Evolutionary conservation across 2,329 filamentous ascomycete genomes (phyloP).

Genomic region (Curvularia eragrostidis): DNA sequence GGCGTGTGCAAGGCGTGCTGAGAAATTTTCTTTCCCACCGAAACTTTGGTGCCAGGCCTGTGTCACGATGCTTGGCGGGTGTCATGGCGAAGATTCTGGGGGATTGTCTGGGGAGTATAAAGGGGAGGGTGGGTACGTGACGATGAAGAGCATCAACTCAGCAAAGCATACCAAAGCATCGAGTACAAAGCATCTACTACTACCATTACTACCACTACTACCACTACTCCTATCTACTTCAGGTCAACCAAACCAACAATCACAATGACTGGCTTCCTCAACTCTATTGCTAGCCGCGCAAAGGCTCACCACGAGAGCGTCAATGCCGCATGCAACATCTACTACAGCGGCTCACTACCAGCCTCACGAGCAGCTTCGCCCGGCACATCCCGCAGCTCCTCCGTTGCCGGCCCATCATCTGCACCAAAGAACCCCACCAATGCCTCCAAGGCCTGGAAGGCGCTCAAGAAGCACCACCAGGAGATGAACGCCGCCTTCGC

Average conservation of each 20-base stretch:
- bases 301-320: constrained; percentile 43
- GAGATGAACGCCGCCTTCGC: constrained; percentile 40
- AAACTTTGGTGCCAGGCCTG: constrained; percentile 5
- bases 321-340: constrained; percentile 36
- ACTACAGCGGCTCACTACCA: constrained; percentile 27
- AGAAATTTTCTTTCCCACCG: constrained; percentile 5
- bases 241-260: constrained; percentile 12
- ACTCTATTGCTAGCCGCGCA: constrained; percentile 33
- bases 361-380: constrained; percentile 16
- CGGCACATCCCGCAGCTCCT: constrained; percentile 28
- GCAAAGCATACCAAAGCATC: constrained; percentile 17
- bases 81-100: constrained; percentile 15
- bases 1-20: constrained; percentile 20
- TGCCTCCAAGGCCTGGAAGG: constrained; percentile 35
- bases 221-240: neutral
- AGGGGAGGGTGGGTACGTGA: constrained; percentile 9
- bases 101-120: constrained; percentile 23
- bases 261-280: constrained; percentile 35
- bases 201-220: constrained; percentile 6
- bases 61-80: constrained; percentile 25
- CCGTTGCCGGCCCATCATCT: constrained; percentile 21
- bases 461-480: constrained; percentile 42
- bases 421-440: constrained; percentile 26
- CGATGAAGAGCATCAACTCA: constrained; percentile 13
- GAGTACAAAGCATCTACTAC: constrained; percentile 15